Evolutionary conservation across 345 rosid genomes (phyloP).

Genomic region (Camelina laxa): DNA sequence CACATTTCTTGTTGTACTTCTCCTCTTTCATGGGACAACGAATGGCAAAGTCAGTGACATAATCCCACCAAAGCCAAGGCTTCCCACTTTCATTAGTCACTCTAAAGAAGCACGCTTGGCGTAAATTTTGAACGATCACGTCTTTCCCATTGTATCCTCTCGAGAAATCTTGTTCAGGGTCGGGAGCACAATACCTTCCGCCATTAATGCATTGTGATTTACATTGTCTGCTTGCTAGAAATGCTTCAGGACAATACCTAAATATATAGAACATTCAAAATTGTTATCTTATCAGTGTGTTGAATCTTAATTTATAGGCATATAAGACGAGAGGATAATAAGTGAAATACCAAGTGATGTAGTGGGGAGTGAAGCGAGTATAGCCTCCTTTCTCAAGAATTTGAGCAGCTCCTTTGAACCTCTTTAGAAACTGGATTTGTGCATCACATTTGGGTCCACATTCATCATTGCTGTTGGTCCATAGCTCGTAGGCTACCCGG

Average conservation of each 20-base stretch:
- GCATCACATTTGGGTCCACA: conserved; percentile 63
- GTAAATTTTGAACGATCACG: conserved; percentile 58
- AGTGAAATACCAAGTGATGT: conserved; percentile 55
- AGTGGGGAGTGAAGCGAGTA: conserved; percentile 67
- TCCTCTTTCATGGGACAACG: conserved; percentile 69
- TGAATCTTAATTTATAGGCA: not conserved
- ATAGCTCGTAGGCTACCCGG: conserved; percentile 63
- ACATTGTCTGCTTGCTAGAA: conserved; percentile 59
- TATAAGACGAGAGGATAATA: not conserved
- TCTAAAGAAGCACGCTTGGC: conserved; percentile 59
- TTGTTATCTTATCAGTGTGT: not conserved
- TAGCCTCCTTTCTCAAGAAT: conserved; percentile 64
- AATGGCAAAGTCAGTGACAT: conserved; percentile 61
- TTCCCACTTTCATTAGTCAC: conserved; percentile 58
- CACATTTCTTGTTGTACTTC: conserved; percentile 62
- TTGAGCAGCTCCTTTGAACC: conserved; percentile 69
- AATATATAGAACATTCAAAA: not conserved
- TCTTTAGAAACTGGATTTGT: conserved; percentile 57
- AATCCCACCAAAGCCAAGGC: conserved; percentile 80
- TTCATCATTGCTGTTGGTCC: conserved; percentile 66
- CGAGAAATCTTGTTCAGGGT: conserved; percentile 64
- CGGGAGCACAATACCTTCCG: conserved; percentile 67
- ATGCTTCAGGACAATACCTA: conserved; percentile 59
- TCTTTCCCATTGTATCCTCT: conserved; percentile 65
- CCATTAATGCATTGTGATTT: conserved; percentile 60